These are phyloP conservation scores for Tricholoma furcatifolium DNA, from an alignment of 768 basidiomycete species.

Conservation along the genomic window DNA sequence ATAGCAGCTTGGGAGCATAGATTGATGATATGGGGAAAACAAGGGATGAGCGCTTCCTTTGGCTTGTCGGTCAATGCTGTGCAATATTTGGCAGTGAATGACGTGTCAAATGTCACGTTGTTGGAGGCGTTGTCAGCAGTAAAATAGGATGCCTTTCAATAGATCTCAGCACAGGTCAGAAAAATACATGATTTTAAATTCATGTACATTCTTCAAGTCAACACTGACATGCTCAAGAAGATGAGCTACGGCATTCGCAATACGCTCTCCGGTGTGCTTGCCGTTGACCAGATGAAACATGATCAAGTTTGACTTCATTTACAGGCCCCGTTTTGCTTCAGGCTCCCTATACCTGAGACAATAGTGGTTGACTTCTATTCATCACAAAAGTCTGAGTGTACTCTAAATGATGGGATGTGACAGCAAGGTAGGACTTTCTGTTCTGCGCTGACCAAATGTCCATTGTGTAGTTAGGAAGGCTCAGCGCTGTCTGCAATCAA, in stretches of 20 bases:
- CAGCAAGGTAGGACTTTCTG: too few species aligned
- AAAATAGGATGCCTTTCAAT: neutral
- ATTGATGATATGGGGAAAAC: conserved; percentile 10
- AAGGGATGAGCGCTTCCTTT: neutral
- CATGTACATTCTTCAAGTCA: neutral
- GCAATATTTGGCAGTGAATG: neutral
- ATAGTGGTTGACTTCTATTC: too few species aligned
- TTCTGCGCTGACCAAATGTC: too few species aligned
- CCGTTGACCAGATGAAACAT: conserved; percentile 35
- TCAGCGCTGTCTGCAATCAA: too few species aligned
- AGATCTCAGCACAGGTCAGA: too few species aligned
- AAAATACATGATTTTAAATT: too few species aligned
- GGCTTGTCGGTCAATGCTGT: neutral
- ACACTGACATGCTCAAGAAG: conserved; percentile 24
- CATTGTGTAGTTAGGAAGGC: too few species aligned
- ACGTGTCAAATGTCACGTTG: neutral
- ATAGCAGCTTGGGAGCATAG: neutral
- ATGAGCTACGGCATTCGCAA: conserved; percentile 31
- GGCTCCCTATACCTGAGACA: too few species aligned
- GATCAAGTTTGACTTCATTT: conserved; percentile 21
- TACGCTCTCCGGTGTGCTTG: conserved; percentile 34
- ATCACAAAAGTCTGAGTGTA: too few species aligned
- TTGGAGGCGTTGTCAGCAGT: neutral
- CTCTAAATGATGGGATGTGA: too few species aligned
- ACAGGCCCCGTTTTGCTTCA: too few species aligned